Conservation (phyloP, 2,329 filamentous ascomycete species). For the Plenodomus biglobosus region DNA sequence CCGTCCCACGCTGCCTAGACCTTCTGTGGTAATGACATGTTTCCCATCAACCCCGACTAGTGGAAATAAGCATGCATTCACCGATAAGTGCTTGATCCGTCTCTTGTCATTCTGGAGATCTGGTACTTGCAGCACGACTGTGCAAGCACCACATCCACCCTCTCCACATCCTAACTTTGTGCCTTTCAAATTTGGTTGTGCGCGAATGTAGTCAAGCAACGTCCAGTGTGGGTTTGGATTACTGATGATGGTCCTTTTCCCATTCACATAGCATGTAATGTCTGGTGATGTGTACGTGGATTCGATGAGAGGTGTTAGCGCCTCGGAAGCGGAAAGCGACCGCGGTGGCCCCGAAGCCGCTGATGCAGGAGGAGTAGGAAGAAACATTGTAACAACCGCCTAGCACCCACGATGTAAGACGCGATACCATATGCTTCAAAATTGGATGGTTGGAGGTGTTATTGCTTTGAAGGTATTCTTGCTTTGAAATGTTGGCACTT, state of each 20-base stretch:
- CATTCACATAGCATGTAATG: constrained; percentile 87
- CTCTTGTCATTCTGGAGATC: constrained; percentile 73
- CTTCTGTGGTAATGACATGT: constrained; percentile 95
- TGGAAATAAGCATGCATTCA: constrained; percentile 91
- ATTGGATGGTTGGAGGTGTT: too few species aligned
- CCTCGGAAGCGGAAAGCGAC: constrained; percentile 35
- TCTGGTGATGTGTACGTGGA: constrained; percentile 73
- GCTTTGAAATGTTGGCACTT: background rate
- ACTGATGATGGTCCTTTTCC: constrained; percentile 79
- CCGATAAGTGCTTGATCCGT: constrained; percentile 87
- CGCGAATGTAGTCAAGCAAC: constrained; percentile 85
- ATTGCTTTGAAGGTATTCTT: too few species aligned
- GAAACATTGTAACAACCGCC: constrained; percentile 20
- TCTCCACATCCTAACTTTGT: constrained; percentile 96
- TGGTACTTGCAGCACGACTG: constrained; percentile 60
- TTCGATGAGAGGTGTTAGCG: constrained; percentile 67
- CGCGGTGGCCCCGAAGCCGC: constrained; percentile 30
- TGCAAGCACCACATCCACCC: constrained; percentile 93
- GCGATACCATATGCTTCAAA: constrained; percentile 3
- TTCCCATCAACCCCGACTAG: constrained; percentile 91
- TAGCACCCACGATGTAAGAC: background rate
- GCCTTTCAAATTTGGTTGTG: constrained; percentile 79
- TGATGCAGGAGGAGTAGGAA: constrained; percentile 35
- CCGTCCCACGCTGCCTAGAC: constrained; percentile 80
- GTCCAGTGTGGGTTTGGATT: constrained; percentile 88